Evolutionary conservation across 2,329 filamentous ascomycete species (phyloP).

Genomic region (Phialophora verrucosa): DNA sequence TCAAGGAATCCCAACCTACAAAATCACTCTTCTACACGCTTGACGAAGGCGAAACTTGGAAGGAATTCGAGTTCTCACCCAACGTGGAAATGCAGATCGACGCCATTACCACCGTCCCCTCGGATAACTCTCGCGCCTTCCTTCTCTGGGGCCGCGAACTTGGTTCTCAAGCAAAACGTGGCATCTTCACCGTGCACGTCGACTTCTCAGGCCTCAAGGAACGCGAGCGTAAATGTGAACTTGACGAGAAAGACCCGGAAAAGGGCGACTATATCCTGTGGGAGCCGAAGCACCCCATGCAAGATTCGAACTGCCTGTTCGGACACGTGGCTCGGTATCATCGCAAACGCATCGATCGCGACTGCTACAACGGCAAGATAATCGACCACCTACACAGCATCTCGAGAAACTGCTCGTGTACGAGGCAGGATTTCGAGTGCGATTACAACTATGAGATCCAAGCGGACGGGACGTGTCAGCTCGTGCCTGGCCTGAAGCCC

Average conservation of each 20-base stretch:
- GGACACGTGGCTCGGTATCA: constrained; percentile 89
- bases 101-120: constrained; percentile 86
- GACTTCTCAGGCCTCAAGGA: constrained; percentile 86
- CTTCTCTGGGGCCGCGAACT: constrained; percentile 78
- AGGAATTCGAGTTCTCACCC: constrained; percentile 71
- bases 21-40: constrained; percentile 75
- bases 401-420: constrained; percentile 78
- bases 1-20: constrained; percentile 71
- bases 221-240: constrained; percentile 66
- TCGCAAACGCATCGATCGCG: constrained; percentile 78
- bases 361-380: constrained; percentile 81
- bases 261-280: constrained; percentile 79
- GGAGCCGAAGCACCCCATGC: constrained; percentile 81
- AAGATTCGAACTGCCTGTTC: constrained; percentile 83
- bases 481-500: constrained; percentile 75
- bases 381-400: constrained; percentile 64
- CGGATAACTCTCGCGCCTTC: constrained; percentile 89
- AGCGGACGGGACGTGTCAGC: constrained; percentile 74
- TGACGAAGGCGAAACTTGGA: constrained; percentile 83
- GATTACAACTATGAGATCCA: constrained; percentile 92
- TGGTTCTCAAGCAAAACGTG: constrained; percentile 49
- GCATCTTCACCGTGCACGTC: constrained; percentile 76
- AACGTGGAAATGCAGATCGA: constrained; percentile 73
- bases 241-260: constrained; percentile 65
- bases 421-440: constrained; percentile 87